Evolutionary conservation across 805 yeast genomes (phyloP).

Genomic region (Spathaspora girioi): DNA sequence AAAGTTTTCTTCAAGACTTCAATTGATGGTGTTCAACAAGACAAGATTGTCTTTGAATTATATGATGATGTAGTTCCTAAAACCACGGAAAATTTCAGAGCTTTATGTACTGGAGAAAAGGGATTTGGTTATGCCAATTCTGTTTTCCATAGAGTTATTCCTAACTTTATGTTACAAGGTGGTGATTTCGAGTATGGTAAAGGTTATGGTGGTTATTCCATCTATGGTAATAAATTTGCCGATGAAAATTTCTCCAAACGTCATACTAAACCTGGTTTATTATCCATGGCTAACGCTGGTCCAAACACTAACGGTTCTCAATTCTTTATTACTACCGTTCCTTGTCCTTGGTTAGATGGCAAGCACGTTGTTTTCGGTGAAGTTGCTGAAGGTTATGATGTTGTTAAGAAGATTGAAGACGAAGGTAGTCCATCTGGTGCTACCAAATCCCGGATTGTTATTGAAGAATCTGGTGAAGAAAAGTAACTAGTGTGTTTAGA

Average conservation of each 20-base stretch:
- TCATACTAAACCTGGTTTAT: slow-evolving; percentile 78
- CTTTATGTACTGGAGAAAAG: slow-evolving; percentile 63
- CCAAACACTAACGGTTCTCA: slow-evolving; percentile 98
- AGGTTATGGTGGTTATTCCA: slow-evolving; percentile 46
- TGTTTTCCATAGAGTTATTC: slow-evolving; percentile 46
- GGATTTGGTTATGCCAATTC: slow-evolving; percentile 44
- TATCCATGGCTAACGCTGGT: slow-evolving; percentile 97
- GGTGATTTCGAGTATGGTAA: slow-evolving; percentile 46
- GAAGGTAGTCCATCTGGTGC: slow-evolving; percentile 49
- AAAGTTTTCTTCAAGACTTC: slow-evolving; percentile 58
- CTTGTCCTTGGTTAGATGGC: slow-evolving; percentile 77
- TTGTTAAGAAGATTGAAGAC: slow-evolving; percentile 72
- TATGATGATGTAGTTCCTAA: slow-evolving; percentile 91
- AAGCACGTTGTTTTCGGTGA: slow-evolving; percentile 78
- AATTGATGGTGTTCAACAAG: slow-evolving; percentile 47
- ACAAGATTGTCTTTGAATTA: slow-evolving; percentile 44
- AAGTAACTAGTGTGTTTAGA: background rate
- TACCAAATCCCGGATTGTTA: slow-evolving; percentile 45
- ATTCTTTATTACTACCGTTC: slow-evolving; percentile 85
- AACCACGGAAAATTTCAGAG: slow-evolving; percentile 95
- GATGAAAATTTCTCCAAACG: slow-evolving; percentile 73
- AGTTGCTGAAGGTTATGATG: slow-evolving; percentile 86
- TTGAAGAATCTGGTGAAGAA: slow-evolving; percentile 58
- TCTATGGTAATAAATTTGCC: slow-evolving; percentile 67
- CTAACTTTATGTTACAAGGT: slow-evolving; percentile 47